Evolutionary conservation across 768 basidiomycete species (phyloP), one percentile per base, ranked within the genome.

Genomic region (Pleurotus tuber-regium): DNA sequence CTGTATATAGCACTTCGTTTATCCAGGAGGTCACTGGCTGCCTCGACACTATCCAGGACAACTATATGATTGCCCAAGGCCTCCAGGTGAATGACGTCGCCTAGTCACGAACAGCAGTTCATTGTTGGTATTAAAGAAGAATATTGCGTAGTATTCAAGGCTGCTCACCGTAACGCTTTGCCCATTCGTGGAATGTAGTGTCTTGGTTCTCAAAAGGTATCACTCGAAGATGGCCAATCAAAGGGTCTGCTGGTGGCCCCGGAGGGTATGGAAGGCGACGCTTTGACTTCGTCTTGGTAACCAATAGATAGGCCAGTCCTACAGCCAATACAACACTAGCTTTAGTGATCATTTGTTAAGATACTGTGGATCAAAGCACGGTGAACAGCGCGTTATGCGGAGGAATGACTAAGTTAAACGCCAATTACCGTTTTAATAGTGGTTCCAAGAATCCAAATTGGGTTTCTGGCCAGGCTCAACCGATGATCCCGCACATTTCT

Each of bases 161-260:
- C 28, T 35, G 65, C 71, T 26, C 36, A 79, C 79, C 79, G 58
- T 76, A 79, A 55, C 56, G 63, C 8, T 61, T 60, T 4, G 63
- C 67, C 75, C 73, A 78, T 40, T 70, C 62, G 4, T 62, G 59
- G 51, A 78, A 79, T 11, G 62, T 63, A 29, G 70, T 49, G 54
- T 71, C 72, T 49, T 71, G 70, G 47, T 70, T 60, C 33, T 69
- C 60, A 28, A 57, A 54, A 23, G 73, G 67, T 50, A 82, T 67
- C 50, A 80, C 74, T 16, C 73, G 66, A 16, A 67, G 56, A 53
- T 80, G 80, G 4, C 79, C 79, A 14, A 82, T 60, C 50, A 80
- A 51, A 4, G 76, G 76, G 11, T 68, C 56, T 1, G 69, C 68
- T 35, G 57, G 66, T 3, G 80, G 80, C 0, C 80, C 80, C 3